phyloP scores from a whole-genome alignment of 2,329 filamentous ascomycete genomes.

The Ambrosiella cleistominuta region DNA sequence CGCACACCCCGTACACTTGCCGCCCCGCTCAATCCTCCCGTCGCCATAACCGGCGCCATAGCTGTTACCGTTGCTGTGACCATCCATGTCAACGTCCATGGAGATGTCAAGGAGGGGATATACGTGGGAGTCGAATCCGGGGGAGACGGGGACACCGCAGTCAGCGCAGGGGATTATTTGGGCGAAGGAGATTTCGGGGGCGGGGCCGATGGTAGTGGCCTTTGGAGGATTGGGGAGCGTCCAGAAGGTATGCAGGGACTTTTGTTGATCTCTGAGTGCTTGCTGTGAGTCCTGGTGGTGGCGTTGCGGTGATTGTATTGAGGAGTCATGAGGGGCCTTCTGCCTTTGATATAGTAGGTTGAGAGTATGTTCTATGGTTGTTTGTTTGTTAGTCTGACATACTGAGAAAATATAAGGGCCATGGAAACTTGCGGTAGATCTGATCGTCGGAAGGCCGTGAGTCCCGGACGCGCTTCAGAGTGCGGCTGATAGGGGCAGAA shows the following conservation, averaged over 20 bases:
- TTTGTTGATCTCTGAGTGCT: constrained; percentile 21
- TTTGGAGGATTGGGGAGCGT: constrained; percentile 26
- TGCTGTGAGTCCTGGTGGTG: neutral
- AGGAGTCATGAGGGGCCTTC: constrained; percentile 16
- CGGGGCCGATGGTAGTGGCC: neutral
- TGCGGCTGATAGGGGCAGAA: constrained; percentile 26
- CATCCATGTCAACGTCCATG: constrained; percentile 39
- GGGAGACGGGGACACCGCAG: constrained; percentile 23
- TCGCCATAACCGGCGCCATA: constrained; percentile 24
- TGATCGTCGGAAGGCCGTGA: constrained; percentile 37
- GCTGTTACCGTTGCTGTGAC: constrained; percentile 8
- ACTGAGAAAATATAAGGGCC: neutral
- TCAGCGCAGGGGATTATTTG: constrained; percentile 30
- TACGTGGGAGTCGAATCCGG: neutral
- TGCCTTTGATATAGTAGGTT: constrained; percentile 41
- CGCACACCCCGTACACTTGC: constrained; percentile 31
- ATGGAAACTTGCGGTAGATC: constrained; percentile 32
- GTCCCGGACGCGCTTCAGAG: constrained; percentile 43
- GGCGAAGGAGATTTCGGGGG: constrained; percentile 14
- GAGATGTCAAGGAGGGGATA: constrained; percentile 15
- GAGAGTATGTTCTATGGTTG: constrained; percentile 34
- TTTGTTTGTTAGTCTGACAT: constrained; percentile 9
- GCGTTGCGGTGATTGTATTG: neutral
- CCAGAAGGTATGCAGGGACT: constrained; percentile 45
- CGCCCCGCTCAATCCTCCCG: constrained; percentile 16